Evolutionary conservation across 1,284 basidiomycete species (phyloP).

Genomic region (Cystobasidiaceae sp.): DNA sequence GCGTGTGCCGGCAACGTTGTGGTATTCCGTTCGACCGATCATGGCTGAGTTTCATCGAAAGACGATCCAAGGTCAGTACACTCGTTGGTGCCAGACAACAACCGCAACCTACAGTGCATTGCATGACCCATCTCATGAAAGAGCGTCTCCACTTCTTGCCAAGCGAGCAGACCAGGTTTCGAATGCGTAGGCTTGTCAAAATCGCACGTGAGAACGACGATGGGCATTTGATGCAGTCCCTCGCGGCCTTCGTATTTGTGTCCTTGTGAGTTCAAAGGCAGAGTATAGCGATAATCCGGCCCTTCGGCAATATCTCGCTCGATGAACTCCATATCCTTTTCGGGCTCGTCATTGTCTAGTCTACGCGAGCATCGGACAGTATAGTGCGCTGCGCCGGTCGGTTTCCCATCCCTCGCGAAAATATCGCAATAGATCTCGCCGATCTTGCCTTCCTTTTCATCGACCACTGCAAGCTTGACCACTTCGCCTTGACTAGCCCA

Average conservation of each 20-base stretch:
- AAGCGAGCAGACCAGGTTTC: constrained; percentile 60
- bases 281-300: constrained; percentile 41
- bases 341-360: constrained; percentile 80
- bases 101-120: constrained; percentile 77
- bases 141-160: constrained; percentile 90
- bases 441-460: constrained; percentile 75
- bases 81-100: neutral
- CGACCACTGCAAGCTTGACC: constrained; percentile 84
- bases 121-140: constrained; percentile 99
- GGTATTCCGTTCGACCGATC: constrained; percentile 95
- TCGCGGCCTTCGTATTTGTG: constrained; percentile 51
- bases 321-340: constrained; percentile 55
- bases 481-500: constrained; percentile 73
- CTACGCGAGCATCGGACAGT: constrained; percentile 91
- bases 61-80: neutral
- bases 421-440: constrained; percentile 95
- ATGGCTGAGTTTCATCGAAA: constrained; percentile 61
- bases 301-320: constrained; percentile 46
- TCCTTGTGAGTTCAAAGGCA: neutral
- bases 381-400: constrained; percentile 90
- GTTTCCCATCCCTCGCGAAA: constrained; percentile 77
- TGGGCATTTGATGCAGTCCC: constrained; percentile 77
- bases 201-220: constrained; percentile 87
- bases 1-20: constrained; percentile 96
- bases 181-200: constrained; percentile 64